Conservation (phyloP, 1,139 yeast genomes). For the Lodderomyces oxycetoniae region DNA sequence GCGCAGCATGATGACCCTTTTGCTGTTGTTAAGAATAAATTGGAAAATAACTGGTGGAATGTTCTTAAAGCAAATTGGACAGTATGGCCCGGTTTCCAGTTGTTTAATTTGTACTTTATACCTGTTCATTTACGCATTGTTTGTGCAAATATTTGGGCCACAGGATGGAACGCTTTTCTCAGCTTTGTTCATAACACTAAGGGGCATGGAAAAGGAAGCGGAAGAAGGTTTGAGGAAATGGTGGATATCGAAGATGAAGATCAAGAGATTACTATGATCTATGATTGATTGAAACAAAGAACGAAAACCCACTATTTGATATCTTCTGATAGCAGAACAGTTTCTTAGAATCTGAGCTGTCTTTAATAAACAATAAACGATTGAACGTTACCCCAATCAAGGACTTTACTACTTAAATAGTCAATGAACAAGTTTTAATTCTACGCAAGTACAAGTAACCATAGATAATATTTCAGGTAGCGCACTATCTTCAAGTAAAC, state of each 20-base stretch:
- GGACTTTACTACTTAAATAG: too few species aligned
- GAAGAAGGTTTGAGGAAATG: slow-evolving; percentile 33
- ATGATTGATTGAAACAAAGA: slow-evolving; percentile 9
- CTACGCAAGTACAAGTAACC: too few species aligned
- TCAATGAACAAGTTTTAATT: too few species aligned
- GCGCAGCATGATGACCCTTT: slow-evolving; percentile 37
- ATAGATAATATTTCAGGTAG: too few species aligned
- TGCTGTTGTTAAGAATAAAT: slow-evolving; percentile 29
- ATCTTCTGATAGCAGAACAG: too few species aligned
- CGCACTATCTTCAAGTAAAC: too few species aligned
- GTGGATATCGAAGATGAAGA: slow-evolving; percentile 38
- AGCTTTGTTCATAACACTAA: slow-evolving; percentile 41
- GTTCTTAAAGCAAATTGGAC: slow-evolving; percentile 41
- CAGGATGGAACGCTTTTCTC: slow-evolving; percentile 45
- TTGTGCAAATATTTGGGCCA: slow-evolving; percentile 37
- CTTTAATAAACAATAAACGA: too few species aligned
- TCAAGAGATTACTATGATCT: slow-evolving; percentile 27
- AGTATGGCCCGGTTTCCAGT: slow-evolving; percentile 44
- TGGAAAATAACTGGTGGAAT: slow-evolving; percentile 40
- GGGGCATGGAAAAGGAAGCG: slow-evolving; percentile 44
- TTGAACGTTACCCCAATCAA: too few species aligned
- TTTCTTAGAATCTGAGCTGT: neutral
- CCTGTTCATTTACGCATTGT: slow-evolving; percentile 42
- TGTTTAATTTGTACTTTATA: slow-evolving; percentile 33
- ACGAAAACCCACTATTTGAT: neutral